Percentiles rank a stretch among this genome's conserved stretches.
Conservation (phyloP, 495 filamentous ascomycete genomes). For the Tuber magnatum region DNA sequence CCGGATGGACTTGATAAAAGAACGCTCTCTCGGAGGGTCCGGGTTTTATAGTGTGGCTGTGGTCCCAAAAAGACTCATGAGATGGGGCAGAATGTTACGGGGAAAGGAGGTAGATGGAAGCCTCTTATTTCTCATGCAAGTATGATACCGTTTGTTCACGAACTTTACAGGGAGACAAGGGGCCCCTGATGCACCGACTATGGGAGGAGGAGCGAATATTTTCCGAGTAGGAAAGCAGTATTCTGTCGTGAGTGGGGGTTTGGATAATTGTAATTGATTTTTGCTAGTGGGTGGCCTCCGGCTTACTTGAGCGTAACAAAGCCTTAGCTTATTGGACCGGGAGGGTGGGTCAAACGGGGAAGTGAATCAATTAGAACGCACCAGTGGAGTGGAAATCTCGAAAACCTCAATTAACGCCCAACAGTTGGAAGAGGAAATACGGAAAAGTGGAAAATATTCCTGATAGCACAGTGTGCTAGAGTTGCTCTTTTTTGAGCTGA, state of each 20-base stretch:
- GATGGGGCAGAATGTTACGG: neutral
- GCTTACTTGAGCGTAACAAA: neutral
- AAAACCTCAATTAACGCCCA: too few relatives aligned
- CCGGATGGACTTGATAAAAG: neutral
- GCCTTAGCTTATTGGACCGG: neutral
- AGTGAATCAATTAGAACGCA: too few relatives aligned
- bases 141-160: neutral
- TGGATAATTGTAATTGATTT: neutral
- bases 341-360: too few relatives aligned
- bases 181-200: neutral
- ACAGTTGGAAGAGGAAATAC: too few relatives aligned
- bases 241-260: neutral
- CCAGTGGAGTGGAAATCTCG: too few relatives aligned
- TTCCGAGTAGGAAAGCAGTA: neutral
- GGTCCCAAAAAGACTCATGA: neutral
- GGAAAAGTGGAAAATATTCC: too few relatives aligned
- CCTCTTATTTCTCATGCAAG: neutral
- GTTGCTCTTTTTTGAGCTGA: too few relatives aligned
- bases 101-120: neutral
- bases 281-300: neutral
- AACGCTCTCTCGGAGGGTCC: neutral
- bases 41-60: neutral
- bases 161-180: neutral
- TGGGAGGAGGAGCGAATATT: neutral
- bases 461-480: too few relatives aligned